These are phyloP conservation scores for Pelargonium fulgidum DNA, from an alignment of 441 rosid species.

Conservation along the genomic window DNA sequence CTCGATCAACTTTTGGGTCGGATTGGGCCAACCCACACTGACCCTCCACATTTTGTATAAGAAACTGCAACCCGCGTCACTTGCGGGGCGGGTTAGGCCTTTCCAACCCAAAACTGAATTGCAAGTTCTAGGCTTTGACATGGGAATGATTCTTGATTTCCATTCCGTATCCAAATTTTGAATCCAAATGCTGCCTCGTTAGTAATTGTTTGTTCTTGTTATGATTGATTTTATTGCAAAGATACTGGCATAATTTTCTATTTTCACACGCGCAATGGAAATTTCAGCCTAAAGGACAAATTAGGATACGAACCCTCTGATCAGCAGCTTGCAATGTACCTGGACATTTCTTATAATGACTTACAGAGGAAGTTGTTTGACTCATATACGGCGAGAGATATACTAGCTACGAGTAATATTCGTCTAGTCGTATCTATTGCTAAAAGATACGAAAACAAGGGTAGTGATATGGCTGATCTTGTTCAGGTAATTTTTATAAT, in stretches of 20 bases:
- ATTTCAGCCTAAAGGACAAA: conserved; percentile 63
- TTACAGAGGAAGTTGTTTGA: conserved; percentile 57
- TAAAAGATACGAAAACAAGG: conserved; percentile 78
- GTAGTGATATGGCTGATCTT: conserved; percentile 91
- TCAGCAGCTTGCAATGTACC: conserved; percentile 69
- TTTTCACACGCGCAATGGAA: conserved; percentile 4
- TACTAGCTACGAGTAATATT: conserved; percentile 92
- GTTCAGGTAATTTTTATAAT: conserved; percentile 58
- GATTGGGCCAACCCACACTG: no score
- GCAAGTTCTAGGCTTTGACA: no score
- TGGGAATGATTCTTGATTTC: no score
- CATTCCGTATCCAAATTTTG: no score
- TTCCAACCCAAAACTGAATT: no score
- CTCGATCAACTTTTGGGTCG: no score
- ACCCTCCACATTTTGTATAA: no score
- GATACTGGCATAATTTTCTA: not conserved
- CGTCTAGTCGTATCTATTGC: conserved; percentile 96
- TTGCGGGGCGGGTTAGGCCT: no score
- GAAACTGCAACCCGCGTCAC: no score
- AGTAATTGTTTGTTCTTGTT: no score
- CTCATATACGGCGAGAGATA: conserved; percentile 77
- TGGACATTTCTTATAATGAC: conserved; percentile 63
- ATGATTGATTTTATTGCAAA: not conserved
- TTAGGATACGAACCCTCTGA: conserved; percentile 86
- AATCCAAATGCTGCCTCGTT: no score